These are phyloP conservation scores for Mortierella sp. DNA, from an alignment of 371 early-diverging fungal species.

Conservation along the genomic window DNA sequence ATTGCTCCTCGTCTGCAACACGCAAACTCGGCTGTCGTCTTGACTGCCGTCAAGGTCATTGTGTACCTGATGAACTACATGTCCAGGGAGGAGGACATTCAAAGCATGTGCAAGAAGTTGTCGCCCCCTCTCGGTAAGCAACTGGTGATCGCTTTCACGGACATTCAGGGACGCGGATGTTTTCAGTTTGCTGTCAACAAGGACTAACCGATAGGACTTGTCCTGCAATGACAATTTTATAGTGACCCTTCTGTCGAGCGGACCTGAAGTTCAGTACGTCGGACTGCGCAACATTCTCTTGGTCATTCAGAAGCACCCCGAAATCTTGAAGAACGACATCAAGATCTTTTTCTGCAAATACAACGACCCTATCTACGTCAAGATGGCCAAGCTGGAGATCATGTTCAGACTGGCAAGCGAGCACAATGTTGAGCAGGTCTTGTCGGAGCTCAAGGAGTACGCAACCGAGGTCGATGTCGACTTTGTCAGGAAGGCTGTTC, in stretches of 20 bases:
- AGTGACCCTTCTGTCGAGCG: constrained; percentile 90
- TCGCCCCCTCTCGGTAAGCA: constrained; percentile 90
- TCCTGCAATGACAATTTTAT: constrained; percentile 9
- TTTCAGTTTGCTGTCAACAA: background rate
- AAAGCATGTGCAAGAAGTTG: constrained; percentile 82
- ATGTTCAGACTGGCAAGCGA: constrained; percentile 87
- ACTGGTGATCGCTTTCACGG: background rate
- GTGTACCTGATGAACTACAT: constrained; percentile 60
- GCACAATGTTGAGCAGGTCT: constrained; percentile 84
- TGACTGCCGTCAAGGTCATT: constrained; percentile 82
- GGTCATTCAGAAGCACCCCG: constrained; percentile 86
- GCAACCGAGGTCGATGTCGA: constrained; percentile 96
- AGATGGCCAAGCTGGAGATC: constrained; percentile 93
- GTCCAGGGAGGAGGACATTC: constrained; percentile 75
- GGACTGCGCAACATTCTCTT: constrained; percentile 92
- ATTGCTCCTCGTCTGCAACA: constrained; percentile 93
- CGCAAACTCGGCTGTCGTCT: constrained; percentile 93
- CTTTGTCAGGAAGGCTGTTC: constrained; percentile 94
- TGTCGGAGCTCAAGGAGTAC: constrained; percentile 95
- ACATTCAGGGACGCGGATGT: background rate
- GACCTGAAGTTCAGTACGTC: constrained; percentile 95
- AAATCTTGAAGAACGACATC: constrained; percentile 87
- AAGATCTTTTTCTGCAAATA: constrained; percentile 96
- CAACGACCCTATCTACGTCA: constrained; percentile 97
- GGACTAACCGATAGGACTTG: background rate